phyloP scores from a whole-genome alignment of 345 rosid genomes.

The Eucalyptus grandis region DNA sequence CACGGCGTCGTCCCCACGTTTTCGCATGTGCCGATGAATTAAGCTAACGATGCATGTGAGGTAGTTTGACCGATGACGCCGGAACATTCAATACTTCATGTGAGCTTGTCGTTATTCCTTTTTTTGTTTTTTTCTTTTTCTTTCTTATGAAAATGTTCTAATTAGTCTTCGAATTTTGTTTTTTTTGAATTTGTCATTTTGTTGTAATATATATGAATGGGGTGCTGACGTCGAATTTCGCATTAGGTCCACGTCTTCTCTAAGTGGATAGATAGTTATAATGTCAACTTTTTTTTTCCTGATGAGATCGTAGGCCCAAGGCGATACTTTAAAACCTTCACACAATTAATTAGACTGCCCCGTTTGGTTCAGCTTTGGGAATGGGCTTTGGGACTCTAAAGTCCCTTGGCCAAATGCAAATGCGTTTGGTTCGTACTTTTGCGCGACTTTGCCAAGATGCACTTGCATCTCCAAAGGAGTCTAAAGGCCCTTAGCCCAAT shows the following conservation, averaged over 20 bases:
- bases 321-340: too few species aligned
- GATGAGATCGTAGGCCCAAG: too few species aligned
- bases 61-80: neutral
- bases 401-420: too few species aligned
- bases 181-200: neutral
- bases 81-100: neutral
- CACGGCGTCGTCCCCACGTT: slow-evolving; percentile 16
- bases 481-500: too few species aligned
- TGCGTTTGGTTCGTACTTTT: too few species aligned
- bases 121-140: too few species aligned
- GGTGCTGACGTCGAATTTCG: neutral
- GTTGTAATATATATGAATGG: neutral
- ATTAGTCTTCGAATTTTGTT: neutral
- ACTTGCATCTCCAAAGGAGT: too few species aligned
- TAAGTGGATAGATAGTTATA: neutral
- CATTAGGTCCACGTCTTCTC: neutral
- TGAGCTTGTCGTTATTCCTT: neutral
- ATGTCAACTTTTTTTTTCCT: neutral
- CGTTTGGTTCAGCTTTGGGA: too few species aligned
- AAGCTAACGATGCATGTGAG: neutral
- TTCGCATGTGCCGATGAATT: neutral
- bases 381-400: too few species aligned
- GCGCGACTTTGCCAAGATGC: too few species aligned
- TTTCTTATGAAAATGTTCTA: neutral
- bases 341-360: too few species aligned